phyloP scores from a whole-genome alignment of 2,329 filamentous ascomycete species.

The Aspergillus thermomutatus region DNA sequence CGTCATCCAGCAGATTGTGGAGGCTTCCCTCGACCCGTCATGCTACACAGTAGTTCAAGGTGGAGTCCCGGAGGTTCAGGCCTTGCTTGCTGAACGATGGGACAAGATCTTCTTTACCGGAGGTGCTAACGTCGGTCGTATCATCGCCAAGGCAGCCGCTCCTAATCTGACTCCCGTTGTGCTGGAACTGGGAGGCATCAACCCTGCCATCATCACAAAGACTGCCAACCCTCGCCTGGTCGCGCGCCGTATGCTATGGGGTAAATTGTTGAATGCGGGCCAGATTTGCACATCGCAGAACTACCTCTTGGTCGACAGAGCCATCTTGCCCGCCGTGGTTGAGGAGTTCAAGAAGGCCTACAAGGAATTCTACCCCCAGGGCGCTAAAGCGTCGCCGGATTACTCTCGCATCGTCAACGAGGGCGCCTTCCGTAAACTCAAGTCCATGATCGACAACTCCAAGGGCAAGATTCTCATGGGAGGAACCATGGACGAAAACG shows the following conservation, averaged over 20 bases:
- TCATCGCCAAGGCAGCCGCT: slow-evolving; percentile 86
- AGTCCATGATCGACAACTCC: slow-evolving; percentile 83
- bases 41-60: slow-evolving; percentile 80
- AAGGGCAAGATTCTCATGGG: slow-evolving; percentile 83
- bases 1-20: slow-evolving; percentile 74
- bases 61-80: slow-evolving; percentile 72
- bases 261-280: slow-evolving; percentile 80
- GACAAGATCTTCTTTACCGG: slow-evolving; percentile 99
- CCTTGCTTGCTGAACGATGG: slow-evolving; percentile 83
- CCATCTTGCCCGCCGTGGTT: slow-evolving; percentile 68
- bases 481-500: slow-evolving; percentile 73
- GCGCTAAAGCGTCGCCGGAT: slow-evolving; percentile 73
- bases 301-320: slow-evolving; percentile 79
- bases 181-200: slow-evolving; percentile 86
- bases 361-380: slow-evolving; percentile 78
- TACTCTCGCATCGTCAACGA: slow-evolving; percentile 78
- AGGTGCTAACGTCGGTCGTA: slow-evolving; percentile 71
- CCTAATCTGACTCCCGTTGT: slow-evolving; percentile 81
- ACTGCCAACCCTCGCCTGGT: slow-evolving; percentile 76
- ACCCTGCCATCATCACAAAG: slow-evolving; percentile 88
- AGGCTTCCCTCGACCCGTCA: slow-evolving; percentile 70
- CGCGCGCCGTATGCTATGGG: slow-evolving; percentile 82
- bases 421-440: slow-evolving; percentile 74
- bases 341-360: slow-evolving; percentile 68
- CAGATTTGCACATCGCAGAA: slow-evolving; percentile 94